Base-by-base conservation (phyloP, 805 yeast species). In the Nakazawaea molendinolei region DNA sequence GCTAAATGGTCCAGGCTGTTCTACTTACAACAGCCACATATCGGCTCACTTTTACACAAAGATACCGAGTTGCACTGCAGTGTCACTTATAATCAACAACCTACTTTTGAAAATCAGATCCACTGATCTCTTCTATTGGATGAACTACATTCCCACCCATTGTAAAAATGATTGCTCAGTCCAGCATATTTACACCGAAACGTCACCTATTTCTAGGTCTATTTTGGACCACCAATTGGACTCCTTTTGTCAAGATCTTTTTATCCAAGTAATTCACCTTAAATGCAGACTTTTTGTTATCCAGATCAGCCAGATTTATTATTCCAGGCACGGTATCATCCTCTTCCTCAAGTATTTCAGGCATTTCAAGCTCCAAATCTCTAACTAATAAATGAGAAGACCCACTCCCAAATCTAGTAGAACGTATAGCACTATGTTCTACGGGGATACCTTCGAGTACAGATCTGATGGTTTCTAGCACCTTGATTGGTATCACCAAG, bases 341-440 rank as follows among this genome's bases (percentile, higher is more conserved):
- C 5, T 28, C 36, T 19, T 31, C 29, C 12, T 15, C 25, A 15
- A 17, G 18, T 5, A 10, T 19, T 21, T 5, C 12, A 15, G 23
- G n/a, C 19, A 8, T 4, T 10, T 13, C 21, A 14, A 28, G 9
- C 14, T 31, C 27, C 16, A 33, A 20, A 13, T 23, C 21, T 14
- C 37, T 22, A 4, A 38, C 23, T 22, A 38, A 25, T 4, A 38
- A 22, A 17, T 38, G 41, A 10, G 39, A 9, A 6, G 34, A 19
- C 3, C 38, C 38, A 25, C 34, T 32, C 14, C 33, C 22, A 25
- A 38, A 38, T 15, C 34, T 23, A 8, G 24, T 28, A 6, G 14
- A 12, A n/a, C n/a, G n/a, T n/a, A n/a, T n/a, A n/a, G n/a, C n/a
- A n/a, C n/a, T n/a, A n/a, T n/a, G n/a, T n/a, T n/a, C n/a, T n/a